Percentiles rank a stretch among this genome's conserved stretches.
phyloP scores from a whole-genome alignment of 768 basidiomycete genomes.

The Pisolithus orientalis region DNA sequence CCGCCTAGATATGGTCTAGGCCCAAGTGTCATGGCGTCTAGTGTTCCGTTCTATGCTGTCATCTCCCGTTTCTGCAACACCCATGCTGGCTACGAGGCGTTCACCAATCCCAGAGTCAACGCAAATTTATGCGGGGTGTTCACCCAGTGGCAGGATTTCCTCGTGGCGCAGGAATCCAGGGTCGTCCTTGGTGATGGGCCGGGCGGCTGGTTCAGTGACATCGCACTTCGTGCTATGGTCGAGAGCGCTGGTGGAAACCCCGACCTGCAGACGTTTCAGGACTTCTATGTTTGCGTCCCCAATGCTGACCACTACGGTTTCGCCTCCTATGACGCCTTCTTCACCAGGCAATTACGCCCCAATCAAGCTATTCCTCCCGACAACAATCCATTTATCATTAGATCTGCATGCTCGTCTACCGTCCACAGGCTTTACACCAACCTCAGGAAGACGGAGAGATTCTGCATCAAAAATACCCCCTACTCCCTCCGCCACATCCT shows the following conservation, averaged over 20 bases:
- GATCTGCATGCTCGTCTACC: no score
- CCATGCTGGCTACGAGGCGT: not conserved
- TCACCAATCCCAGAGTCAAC: conserved; percentile 33
- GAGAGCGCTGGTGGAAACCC: no score
- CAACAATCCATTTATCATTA: not conserved
- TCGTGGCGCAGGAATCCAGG: conserved; percentile 37
- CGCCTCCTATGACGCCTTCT: no score
- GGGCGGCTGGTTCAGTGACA: not conserved
- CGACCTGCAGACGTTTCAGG: no score
- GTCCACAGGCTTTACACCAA: no score
- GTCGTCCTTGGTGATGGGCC: conserved; percentile 17
- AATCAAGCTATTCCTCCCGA: conserved; percentile 10
- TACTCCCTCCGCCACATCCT: conserved; percentile 59
- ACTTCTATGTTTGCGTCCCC: no score
- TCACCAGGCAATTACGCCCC: no score
- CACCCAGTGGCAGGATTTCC: conserved; percentile 43
- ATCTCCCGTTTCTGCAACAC: not conserved
- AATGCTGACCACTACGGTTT: no score
- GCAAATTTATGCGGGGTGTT: conserved; percentile 40
- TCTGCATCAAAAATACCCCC: conserved; percentile 4
- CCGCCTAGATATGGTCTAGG: not conserved
- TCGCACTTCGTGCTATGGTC: conserved; percentile 15
- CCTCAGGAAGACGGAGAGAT: no score
- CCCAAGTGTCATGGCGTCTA: no score
- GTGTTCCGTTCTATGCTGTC: not conserved